Evolutionary conservation across 2,329 filamentous ascomycete species (phyloP), one percentile per base, ranked within the genome.

Genomic region (Cladosporium sp.): DNA sequence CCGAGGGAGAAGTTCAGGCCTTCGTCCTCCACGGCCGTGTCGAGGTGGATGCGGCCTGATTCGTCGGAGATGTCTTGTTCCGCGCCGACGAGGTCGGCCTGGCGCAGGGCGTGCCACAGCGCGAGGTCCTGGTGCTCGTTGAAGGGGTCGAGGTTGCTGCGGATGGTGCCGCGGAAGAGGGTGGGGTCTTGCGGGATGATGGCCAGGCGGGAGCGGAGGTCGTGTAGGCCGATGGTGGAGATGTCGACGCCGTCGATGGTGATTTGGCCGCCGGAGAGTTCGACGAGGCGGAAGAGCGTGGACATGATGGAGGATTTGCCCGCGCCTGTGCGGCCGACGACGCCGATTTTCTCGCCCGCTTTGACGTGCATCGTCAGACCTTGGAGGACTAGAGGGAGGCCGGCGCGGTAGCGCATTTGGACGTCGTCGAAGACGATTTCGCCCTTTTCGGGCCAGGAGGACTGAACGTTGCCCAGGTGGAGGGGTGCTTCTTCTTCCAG

Each of bases 1-100:
- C 92, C 92, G 8, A 97, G 83, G 0, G 89, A 95, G 74, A 95
- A 96, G 70, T 97, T 97, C 54, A 95, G 78, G 0, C 93, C 93
- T 71, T 96, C 92, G 65, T 97, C 93, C 60, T 96, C 90, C 2
- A 97, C 92, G 2, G 82, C 63, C 13, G 80, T 85, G 69, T 97
- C 92, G 18, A 98, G 84, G 57, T 89, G 83, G 53, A 95, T 86
- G 50, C 86, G 82, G 69, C 68, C n/a, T 69, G 71, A 68, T 12
- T 59, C 60, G 49, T 77, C 69, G 9, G 69, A 65, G 40, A 75
- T 71, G 11, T 65, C 61, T 22, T 69, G 66, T 8, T 82, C 77
- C 2, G 68, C 68, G 3, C 77, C 69, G 2, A 89, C 80, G 2
- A 93, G 76, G 67, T 89, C 85, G 2, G 87, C 85, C 62, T 91